These are phyloP conservation scores for Bidens hawaiensis DNA, from an alignment of 140 eudicot species.

Conservation along the genomic window DNA sequence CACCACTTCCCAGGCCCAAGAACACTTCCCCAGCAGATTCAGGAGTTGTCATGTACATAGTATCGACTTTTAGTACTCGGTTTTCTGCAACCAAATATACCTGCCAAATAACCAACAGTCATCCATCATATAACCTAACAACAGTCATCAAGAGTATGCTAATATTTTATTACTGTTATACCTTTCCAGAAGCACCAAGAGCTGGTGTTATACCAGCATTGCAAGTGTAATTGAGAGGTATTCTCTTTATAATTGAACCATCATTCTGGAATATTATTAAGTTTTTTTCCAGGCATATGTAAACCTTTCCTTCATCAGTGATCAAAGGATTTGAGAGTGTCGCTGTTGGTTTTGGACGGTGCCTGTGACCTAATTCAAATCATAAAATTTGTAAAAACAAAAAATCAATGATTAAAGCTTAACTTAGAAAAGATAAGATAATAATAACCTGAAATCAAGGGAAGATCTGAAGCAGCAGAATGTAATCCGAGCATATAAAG, in stretches of 20 bases:
- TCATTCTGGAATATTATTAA: conserved; percentile 57
- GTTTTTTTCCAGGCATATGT: conserved; percentile 45
- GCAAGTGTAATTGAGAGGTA: conserved; percentile 62
- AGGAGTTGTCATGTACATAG: conserved; percentile 29
- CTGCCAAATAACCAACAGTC: conserved; percentile 33
- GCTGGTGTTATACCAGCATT: conserved; percentile 52
- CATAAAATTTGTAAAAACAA: too few relatives aligned
- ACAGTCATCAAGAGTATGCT: not conserved
- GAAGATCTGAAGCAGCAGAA: conserved; percentile 19
- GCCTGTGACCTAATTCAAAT: too few relatives aligned
- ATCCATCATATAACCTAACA: not conserved
- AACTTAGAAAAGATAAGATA: too few relatives aligned
- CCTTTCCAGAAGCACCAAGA: conserved; percentile 66
- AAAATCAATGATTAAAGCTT: too few relatives aligned
- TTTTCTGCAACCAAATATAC: conserved; percentile 79
- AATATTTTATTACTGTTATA: conserved; percentile 3
- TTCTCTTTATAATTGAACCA: conserved; percentile 60
- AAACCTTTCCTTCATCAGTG: conserved; percentile 59
- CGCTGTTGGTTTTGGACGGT: conserved; percentile 23
- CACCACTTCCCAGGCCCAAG: conserved; percentile 55
- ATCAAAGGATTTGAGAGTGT: conserved; percentile 59
- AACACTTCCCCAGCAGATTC: conserved; percentile 60
- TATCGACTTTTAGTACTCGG: conserved; percentile 51
- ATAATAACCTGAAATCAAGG: too few relatives aligned
- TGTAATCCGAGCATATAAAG: conserved; percentile 20